Evolutionary conservation across 2,329 filamentous ascomycete species (phyloP), one percentile per base, ranked within the genome.

Genomic region (Fusarium graminum): DNA sequence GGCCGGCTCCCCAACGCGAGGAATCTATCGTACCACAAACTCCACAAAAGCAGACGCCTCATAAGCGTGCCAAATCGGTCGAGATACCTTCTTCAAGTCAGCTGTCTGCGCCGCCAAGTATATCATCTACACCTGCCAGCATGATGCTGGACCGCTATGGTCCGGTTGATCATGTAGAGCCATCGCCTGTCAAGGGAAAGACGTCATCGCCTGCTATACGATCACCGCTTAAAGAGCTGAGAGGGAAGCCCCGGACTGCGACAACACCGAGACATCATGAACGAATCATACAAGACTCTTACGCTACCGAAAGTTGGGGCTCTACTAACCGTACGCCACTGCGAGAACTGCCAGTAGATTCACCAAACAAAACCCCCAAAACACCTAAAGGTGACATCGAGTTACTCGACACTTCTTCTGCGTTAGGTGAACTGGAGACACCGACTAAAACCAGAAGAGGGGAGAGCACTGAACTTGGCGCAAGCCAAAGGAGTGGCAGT

Each of bases 271-370:
- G 65, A 32, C 59, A 57, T 12, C 57, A 67, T 19, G 67, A 77
- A 8, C 62, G 80, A n/a, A 77, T 80, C 4, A 79, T 85, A 19
- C 75, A 82, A 49, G 82, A 85, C 56, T 83, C 82, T 10, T 83
- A 78, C 65, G 79, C 77, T 17, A 77, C 77, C 6, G 74, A 74
- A n/a, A 78, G 74, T 28, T 76, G 72, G 74, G 66, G 54, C 6
- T 72, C 77, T 2, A 52, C 52, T 10, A 51, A 65, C 1, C 67
- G 61, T 25, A 72, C 74, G 17, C 72, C 73, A 17, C 52, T 70
- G 4, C 55, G 56, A 11, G 64, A 61, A 50, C 46, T 65, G 3
- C 41, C 65, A 4, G 44, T 70, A 4, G 63, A 54, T 16, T 63
- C 68, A 4, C 63, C 60, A 4, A 63, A 55, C 6, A 57, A 56